A percentile compares a stretch with the other conserved stretches of the same genome.
Conservation (phyloP, 306 rosid species). For the Pterocarpus macrocarpus region DNA sequence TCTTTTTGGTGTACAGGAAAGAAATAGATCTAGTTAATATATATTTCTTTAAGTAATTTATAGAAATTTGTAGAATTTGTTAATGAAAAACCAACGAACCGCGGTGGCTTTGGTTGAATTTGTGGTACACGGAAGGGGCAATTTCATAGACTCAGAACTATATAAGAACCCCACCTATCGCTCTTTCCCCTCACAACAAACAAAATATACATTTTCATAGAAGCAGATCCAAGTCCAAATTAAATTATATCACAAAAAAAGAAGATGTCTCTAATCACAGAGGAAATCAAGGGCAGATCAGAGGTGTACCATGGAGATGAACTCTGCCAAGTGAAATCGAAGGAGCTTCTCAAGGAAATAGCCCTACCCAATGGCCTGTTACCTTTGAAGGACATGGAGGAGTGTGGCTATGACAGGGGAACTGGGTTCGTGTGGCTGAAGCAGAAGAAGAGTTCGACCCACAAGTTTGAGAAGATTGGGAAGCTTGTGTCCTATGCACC, state of each 20-base stretch:
- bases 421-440: slow-evolving; percentile 90
- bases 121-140: slow-evolving; percentile 39
- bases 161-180: slow-evolving; percentile 47
- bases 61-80: background rate
- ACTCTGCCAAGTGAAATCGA: slow-evolving; percentile 69
- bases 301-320: slow-evolving; percentile 79
- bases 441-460: slow-evolving; percentile 69
- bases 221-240: background rate
- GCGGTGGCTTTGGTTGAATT: slow-evolving; percentile 38
- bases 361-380: slow-evolving; percentile 76
- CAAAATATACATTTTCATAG: too few species aligned
- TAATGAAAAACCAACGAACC: background rate
- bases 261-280: slow-evolving; percentile 64
- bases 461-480: slow-evolving; percentile 85
- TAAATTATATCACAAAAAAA: background rate
- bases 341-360: slow-evolving; percentile 64
- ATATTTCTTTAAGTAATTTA: too few species aligned
- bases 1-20: too few species aligned
- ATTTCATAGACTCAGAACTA: background rate
- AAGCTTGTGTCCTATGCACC: slow-evolving; percentile 67
- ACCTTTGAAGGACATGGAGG: slow-evolving; percentile 78
- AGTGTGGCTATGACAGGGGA: slow-evolving; percentile 75
- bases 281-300: slow-evolving; percentile 62
- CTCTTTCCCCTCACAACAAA: background rate
- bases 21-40: too few species aligned